A percentile compares a stretch with the other conserved stretches of the same genome.
Conservation (phyloP, 208 protist species). For the Crithidia sp. region DNA sequence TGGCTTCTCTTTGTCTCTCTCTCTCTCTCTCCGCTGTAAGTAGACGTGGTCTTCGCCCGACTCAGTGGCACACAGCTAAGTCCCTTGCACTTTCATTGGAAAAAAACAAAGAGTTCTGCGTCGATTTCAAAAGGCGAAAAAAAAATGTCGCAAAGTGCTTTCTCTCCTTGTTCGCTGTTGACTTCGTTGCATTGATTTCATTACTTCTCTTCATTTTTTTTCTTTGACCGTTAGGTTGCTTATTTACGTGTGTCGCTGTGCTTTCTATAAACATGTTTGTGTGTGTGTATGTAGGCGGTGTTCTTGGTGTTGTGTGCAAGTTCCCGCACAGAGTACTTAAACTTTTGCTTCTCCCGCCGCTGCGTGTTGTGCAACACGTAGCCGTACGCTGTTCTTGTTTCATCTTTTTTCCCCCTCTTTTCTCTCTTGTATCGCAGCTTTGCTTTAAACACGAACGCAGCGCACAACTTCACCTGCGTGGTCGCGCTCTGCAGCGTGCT, state of each 20-base stretch:
- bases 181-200: not conserved
- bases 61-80: no score
- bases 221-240: no score
- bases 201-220: no score
- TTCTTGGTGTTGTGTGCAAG: not conserved
- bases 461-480: no score
- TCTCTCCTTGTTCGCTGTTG: not conserved
- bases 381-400: not conserved
- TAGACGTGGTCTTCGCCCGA: not conserved
- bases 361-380: no score
- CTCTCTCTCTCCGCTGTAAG: no score
- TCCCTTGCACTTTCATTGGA: no score
- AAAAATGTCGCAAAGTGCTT: not conserved
- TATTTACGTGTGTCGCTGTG: not conserved
- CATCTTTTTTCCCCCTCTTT: slow-evolving; percentile 5
- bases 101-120: no score
- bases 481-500: no score
- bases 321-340: not conserved
- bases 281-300: no score
- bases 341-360: not conserved
- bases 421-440: not conserved
- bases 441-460: no score
- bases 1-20: no score
- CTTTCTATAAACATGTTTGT: not conserved
- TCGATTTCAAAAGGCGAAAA: not conserved